A percentile compares a stretch with the other conserved stretches of the same genome.
These are phyloP conservation scores for Solanum ossicruentum DNA, from an alignment of 257 asterid species.

Conservation along the genomic window DNA sequence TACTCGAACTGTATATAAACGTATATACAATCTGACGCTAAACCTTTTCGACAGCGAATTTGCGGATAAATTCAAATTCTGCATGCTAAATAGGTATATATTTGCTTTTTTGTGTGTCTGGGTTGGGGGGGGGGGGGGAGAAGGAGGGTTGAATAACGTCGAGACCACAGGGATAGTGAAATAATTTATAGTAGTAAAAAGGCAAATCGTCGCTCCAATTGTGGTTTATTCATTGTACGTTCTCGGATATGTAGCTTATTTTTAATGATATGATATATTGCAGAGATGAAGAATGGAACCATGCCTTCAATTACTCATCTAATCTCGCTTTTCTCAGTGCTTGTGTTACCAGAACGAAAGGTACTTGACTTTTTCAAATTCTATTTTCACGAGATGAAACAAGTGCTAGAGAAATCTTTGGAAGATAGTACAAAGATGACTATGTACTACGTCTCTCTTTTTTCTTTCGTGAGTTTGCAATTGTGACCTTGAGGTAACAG, in stretches of 20 bases:
- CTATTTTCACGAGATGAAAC: background rate
- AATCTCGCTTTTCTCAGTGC: conserved; percentile 1
- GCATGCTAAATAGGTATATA: background rate
- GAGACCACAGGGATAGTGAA: background rate
- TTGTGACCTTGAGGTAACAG: background rate
- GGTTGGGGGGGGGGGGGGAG: background rate
- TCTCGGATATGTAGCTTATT: background rate
- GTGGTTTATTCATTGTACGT: background rate
- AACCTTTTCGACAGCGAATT: background rate
- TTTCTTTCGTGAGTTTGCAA: background rate
- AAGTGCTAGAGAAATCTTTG: background rate
- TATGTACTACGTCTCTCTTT: background rate
- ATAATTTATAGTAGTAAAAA: background rate
- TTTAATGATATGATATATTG: background rate
- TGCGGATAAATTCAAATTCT: background rate
- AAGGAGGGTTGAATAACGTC: background rate
- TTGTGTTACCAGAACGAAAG: conserved; percentile 4
- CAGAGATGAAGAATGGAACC: conserved; percentile 7
- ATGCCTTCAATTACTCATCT: conserved; percentile 1
- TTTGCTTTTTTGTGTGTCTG: background rate
- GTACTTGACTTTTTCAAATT: background rate
- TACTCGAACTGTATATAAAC: background rate
- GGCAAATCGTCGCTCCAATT: background rate
- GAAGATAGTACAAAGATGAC: background rate
- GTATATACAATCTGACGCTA: background rate